These are phyloP conservation scores for Fusarium sp. DNA, from an alignment of 2,329 filamentous ascomycete genomes.

Conservation along the genomic window DNA sequence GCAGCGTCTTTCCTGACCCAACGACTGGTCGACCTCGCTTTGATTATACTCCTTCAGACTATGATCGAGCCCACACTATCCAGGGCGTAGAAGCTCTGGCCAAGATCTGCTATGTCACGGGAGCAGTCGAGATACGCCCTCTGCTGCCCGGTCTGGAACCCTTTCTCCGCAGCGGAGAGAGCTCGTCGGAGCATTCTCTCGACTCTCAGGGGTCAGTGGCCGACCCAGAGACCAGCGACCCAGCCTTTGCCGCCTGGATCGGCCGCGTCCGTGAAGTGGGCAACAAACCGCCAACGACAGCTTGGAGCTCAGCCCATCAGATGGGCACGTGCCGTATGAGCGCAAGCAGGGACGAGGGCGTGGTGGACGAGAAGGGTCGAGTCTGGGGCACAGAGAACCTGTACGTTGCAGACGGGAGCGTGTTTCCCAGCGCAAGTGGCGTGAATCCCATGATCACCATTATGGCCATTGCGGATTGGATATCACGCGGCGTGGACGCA, in stretches of 20 bases:
- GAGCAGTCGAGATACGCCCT: constrained; percentile 82
- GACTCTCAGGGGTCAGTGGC: constrained; percentile 33
- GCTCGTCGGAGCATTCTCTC: constrained; percentile 33
- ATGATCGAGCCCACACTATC: constrained; percentile 77
- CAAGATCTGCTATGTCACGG: constrained; percentile 81
- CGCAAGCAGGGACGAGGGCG: constrained; percentile 60
- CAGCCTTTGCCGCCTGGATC: constrained; percentile 72
- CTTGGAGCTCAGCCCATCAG: constrained; percentile 80
- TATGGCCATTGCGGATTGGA: constrained; percentile 77
- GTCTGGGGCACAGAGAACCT: constrained; percentile 75
- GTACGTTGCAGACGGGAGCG: constrained; percentile 79
- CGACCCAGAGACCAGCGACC: constrained; percentile 65
- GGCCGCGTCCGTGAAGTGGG: constrained; percentile 59
- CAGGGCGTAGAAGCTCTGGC: constrained; percentile 77
- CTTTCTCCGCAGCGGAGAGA: constrained; percentile 60
- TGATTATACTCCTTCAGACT: constrained; percentile 75
- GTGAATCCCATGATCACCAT: constrained; percentile 85
- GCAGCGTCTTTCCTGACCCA: constrained; percentile 78
- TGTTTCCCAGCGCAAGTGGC: constrained; percentile 80
- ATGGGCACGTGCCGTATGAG: constrained; percentile 85
- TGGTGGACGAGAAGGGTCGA: constrained; percentile 67
- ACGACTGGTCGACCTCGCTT: constrained; percentile 72
- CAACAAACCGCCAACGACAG: constrained; percentile 61
- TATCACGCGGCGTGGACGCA: constrained; percentile 66
- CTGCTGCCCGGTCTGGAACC: constrained; percentile 70